These are phyloP conservation scores for Cymodocea nodosa DNA, from an alignment of 116 monocot genomes.

Conservation along the genomic window DNA sequence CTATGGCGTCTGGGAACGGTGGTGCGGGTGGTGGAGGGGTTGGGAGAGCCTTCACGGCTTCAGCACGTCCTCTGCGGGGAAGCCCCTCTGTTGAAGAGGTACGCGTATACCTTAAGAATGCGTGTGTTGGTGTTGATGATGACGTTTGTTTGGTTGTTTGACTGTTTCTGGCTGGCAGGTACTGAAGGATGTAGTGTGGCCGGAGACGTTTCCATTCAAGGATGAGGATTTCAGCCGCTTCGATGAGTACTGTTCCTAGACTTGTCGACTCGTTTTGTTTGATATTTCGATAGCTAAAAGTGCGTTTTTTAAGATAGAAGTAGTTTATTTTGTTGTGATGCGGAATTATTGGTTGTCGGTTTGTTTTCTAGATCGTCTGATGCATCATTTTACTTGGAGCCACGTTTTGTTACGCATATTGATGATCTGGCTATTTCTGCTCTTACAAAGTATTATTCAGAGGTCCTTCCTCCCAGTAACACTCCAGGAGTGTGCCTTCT, in stretches of 20 bases:
- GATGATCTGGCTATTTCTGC: conserved; percentile 76
- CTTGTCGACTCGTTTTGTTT: not conserved
- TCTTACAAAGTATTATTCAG: conserved; percentile 64
- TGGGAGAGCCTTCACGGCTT: conserved; percentile 24
- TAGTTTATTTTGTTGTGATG: not conserved
- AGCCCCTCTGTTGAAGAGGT: conserved; percentile 79
- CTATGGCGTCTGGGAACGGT: conserved; percentile 33
- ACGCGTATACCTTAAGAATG: not conserved
- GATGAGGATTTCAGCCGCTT: conserved; percentile 78
- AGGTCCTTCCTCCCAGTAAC: conserved; percentile 68
- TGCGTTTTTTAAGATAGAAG: not conserved
- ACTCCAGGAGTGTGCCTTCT: conserved; percentile 58
- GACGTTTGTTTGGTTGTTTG: not conserved
- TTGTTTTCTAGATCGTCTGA: conserved; percentile 50
- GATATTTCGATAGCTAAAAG: not conserved
- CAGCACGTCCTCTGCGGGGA: conserved; percentile 41
- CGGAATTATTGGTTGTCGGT: not conserved
- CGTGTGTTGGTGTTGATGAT: not conserved
- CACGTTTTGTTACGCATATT: conserved; percentile 90
- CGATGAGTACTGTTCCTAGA: conserved; percentile 41
- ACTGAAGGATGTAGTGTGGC: conserved; percentile 86
- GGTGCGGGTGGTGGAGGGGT: conserved; percentile 16
- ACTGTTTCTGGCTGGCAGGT: conserved; percentile 20
- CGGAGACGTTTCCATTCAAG: conserved; percentile 84
- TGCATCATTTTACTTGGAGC: conserved; percentile 62